Evolutionary conservation across 805 yeast genomes (phyloP).

Genomic region (Wickerhamiella hasegawae): DNA sequence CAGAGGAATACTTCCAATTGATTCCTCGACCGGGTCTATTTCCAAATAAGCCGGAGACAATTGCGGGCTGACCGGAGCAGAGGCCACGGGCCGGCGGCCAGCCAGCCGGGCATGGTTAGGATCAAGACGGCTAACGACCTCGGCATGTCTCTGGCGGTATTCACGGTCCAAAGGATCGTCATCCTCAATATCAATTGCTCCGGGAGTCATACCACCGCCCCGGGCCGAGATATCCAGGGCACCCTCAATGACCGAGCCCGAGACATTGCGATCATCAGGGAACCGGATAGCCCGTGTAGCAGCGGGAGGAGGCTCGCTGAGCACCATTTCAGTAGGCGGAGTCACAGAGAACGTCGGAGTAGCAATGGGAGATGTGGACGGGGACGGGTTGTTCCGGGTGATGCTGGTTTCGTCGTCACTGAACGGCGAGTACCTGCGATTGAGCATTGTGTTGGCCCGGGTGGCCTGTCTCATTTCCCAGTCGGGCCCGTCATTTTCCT

Average conservation of each 20-base stretch:
- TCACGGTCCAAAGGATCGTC: slow-evolving; percentile 13
- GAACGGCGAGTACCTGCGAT: background rate
- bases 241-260: background rate
- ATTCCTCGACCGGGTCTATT: background rate
- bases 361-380: no score
- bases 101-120: slow-evolving; percentile 1
- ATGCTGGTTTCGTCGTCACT: background rate
- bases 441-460: slow-evolving; percentile 2
- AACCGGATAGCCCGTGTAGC: no score
- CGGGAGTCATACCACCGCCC: slow-evolving; percentile 19
- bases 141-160: slow-evolving; percentile 11
- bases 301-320: background rate
- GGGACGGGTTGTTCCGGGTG: background rate
- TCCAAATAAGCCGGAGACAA: background rate
- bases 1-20: slow-evolving; percentile 13
- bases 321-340: background rate
- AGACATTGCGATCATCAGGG: background rate
- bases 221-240: background rate
- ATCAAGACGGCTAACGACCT: slow-evolving; percentile 6
- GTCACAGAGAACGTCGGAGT: background rate
- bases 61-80: slow-evolving; percentile 1
- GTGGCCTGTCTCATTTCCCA: background rate
- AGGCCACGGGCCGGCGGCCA: background rate
- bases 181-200: slow-evolving; percentile 12
- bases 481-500: background rate